Conservation (phyloP, 2,329 filamentous ascomycete species). For the Cercospora brassicicola region DNA sequence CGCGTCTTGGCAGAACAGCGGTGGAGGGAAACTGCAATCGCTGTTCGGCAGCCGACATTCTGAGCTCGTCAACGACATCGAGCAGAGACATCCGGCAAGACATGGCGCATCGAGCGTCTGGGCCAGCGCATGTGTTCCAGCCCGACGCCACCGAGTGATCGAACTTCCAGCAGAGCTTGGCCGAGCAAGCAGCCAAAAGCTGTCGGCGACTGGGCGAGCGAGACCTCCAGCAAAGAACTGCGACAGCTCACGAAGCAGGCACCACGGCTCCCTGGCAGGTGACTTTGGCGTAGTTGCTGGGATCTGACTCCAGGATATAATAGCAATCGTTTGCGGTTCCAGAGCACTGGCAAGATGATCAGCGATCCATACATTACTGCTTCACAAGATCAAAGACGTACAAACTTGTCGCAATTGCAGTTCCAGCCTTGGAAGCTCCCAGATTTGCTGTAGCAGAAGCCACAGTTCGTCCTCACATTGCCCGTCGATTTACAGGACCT, state of each 20-base stretch:
- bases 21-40: background rate
- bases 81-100: background rate
- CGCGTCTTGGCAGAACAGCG: background rate
- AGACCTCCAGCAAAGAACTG: background rate
- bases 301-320: slow-evolving; percentile 12
- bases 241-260: background rate
- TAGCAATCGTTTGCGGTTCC: slow-evolving; percentile 12
- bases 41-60: background rate
- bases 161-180: background rate
- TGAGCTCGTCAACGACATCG: background rate
- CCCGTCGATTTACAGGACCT: slow-evolving; percentile 6
- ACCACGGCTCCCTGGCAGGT: slow-evolving; percentile 4
- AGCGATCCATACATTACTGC: background rate
- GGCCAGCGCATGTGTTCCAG: background rate
- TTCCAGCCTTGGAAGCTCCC: slow-evolving; percentile 13
- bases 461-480: slow-evolving; percentile 12
- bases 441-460: slow-evolving; percentile 10
- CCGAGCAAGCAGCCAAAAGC: background rate
- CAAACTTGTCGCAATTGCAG: slow-evolving; percentile 16
- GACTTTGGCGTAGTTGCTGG: slow-evolving; percentile 1
- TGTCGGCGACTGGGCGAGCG: background rate
- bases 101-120: background rate
- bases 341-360: slow-evolving; percentile 6
- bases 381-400: background rate
- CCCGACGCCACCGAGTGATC: background rate